Base-by-base conservation (phyloP, 768 basidiomycete genomes). In the Suillus occidentalis region DNA sequence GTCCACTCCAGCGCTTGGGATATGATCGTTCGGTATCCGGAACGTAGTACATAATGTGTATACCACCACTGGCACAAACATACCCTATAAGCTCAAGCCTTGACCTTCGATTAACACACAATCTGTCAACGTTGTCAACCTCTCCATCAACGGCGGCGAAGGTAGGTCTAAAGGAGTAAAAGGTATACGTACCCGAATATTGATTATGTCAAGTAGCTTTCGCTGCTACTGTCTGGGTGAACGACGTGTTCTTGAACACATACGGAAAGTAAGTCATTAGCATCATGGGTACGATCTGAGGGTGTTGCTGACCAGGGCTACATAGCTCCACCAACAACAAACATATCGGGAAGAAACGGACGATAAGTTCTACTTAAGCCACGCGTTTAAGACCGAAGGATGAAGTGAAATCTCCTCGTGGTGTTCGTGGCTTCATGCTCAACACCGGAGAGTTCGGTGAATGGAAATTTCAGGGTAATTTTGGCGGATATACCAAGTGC, bases 171-270 rank as follows among this genome's bases (percentile, higher is more conserved):
- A 60, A 25, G 16, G 28, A 52, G 28, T 28, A 31, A 52, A 20
- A 52, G 60, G 12, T 62, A n/a, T n/a, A n/a, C n/a, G n/a, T n/a
- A 40, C 13, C 14, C 12, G n/a, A 61, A 28, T 31, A 6, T 47
- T 43, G 40, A 40, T 34, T 34, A 22, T n/a, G 25, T 37, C 63
- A 34, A 43, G 63, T 43, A 70, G 91, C 89, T 6, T 94, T 94
- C 69, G 91, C 92, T 36, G 91, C 91, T 3, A 91, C 89, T 60
- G 87, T 94, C 16, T 94, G 91, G 89, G 77, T 91, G 37, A 94
- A 94, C 67, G 75, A 87, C 66, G 79, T 83, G 5, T 92, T 93
- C 79, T 73, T 94, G 53, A 81, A 80, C 10, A 91, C 91, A 1
- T 90, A 86, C 65, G 90, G 90, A 78, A 91, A 90, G 89, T 90